A percentile compares a stretch with the other conserved stretches of the same genome.
Conservation (phyloP, 805 yeast genomes). For the Starmerella vaccinii region DNA sequence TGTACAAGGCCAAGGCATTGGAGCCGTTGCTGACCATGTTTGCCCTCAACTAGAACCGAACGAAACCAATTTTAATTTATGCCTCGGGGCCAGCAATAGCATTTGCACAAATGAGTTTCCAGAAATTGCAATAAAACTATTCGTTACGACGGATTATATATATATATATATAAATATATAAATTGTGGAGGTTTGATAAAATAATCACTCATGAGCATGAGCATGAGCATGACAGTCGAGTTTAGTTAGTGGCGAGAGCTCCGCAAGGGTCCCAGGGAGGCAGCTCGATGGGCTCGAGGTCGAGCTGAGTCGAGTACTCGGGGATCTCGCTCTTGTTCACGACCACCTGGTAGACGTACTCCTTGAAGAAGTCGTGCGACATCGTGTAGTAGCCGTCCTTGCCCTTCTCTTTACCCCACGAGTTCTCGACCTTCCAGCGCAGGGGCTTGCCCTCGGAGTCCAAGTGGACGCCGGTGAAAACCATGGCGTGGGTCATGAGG, state of each 20-base stretch:
- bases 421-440: conserved; percentile 65
- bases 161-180: no score
- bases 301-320: conserved; percentile 34
- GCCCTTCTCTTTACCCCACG: conserved; percentile 66
- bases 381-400: conserved; percentile 57
- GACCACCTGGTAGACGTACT: conserved; percentile 64
- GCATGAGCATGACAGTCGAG: not conserved
- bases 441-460: conserved; percentile 51
- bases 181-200: not conserved
- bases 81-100: no score
- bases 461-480: conserved; percentile 68
- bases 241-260: conserved; percentile 46
- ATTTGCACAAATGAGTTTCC: no score
- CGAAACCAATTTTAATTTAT: no score
- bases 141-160: not conserved
- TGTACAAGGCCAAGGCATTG: conserved; percentile 32
- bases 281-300: conserved; percentile 44
- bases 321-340: conserved; percentile 45
- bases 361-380: conserved; percentile 66
- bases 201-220: no score
- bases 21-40: not conserved
- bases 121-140: not conserved
- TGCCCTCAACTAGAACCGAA: not conserved
- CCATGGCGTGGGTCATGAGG: conserved; percentile 86
- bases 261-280: conserved; percentile 80